These are phyloP conservation scores for Fragilariopsis cylindrus DNA, from an alignment of 108 stramenopile genomes.

Conservation along the genomic window DNA sequence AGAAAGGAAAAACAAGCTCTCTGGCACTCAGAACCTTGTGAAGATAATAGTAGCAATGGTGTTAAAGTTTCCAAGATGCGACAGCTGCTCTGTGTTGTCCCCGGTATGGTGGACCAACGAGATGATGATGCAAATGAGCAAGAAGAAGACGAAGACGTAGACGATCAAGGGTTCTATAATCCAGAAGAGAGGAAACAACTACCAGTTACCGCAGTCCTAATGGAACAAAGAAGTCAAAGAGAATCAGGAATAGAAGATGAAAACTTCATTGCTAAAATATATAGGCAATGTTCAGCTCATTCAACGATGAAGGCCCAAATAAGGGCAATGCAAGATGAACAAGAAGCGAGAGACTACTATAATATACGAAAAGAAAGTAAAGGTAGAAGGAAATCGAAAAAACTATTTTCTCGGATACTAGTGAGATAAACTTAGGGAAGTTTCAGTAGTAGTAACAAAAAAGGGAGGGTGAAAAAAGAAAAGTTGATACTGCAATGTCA, in stretches of 20 bases:
- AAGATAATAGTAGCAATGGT: background rate
- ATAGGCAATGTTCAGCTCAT: conserved; percentile 30
- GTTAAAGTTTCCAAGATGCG: background rate
- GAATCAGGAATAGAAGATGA: conserved; percentile 20
- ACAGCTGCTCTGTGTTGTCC: conserved; percentile 10
- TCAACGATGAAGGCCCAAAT: conserved; percentile 25
- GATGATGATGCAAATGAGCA: conserved; percentile 10
- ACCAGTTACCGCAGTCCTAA: conserved; percentile 25
- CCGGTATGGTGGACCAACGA: background rate
- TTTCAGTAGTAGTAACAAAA: background rate
- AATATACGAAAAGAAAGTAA: background rate
- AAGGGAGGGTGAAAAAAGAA: background rate
- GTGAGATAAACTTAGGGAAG: background rate
- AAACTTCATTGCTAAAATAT: conserved; percentile 26
- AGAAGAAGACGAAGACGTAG: conserved; percentile 3
- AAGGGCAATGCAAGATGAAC: conserved; percentile 29
- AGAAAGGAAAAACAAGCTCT: conserved; percentile 21
- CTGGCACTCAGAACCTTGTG: conserved; percentile 26
- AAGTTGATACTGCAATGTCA: too few species aligned
- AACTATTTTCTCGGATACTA: background rate
- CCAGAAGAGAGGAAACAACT: conserved; percentile 6
- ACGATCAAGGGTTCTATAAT: background rate
- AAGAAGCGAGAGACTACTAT: conserved; percentile 24
- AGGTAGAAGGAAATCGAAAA: conserved; percentile 2
- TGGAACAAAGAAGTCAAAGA: conserved; percentile 26